A percentile compares a stretch with the other conserved stretches of the same genome.
These are phyloP conservation scores for Beauveria sp. DNA, from an alignment of 2,329 filamentous ascomycete species.

Conservation along the genomic window DNA sequence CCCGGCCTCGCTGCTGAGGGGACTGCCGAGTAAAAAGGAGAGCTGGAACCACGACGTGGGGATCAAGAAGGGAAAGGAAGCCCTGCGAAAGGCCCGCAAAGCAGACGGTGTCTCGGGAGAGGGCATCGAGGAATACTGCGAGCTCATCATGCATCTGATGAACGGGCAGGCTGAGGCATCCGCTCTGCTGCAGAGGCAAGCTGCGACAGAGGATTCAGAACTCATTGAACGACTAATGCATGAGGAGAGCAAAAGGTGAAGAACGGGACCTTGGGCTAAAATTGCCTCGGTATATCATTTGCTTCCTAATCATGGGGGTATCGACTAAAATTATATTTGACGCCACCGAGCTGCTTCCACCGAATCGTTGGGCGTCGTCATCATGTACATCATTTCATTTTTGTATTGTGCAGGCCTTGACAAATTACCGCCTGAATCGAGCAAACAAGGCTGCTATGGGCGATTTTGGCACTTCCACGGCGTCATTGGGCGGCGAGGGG, in stretches of 20 bases:
- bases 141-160: conserved; percentile 46
- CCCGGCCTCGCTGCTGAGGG: conserved; percentile 13
- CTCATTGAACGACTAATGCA: conserved; percentile 43
- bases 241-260: conserved; percentile 30
- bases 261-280: neutral
- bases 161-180: conserved; percentile 28
- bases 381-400: conserved; percentile 7
- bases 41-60: conserved; percentile 54
- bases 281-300: neutral
- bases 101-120: conserved; percentile 49
- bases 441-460: conserved; percentile 34
- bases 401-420: neutral
- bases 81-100: conserved; percentile 42
- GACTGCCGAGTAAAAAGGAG: conserved; percentile 24
- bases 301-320: conserved; percentile 3
- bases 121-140: conserved; percentile 53
- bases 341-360: neutral
- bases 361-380: neutral
- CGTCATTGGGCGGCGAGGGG: conserved; percentile 1
- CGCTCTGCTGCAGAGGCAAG: conserved; percentile 35
- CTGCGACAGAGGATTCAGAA: conserved; percentile 39
- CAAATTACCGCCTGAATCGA: conserved; percentile 32
- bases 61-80: conserved; percentile 46
- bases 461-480: conserved; percentile 21
- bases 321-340: conserved; percentile 5